phyloP scores from a whole-genome alignment of 1,284 basidiomycete genomes.

The Ceratobasidium sp. region DNA sequence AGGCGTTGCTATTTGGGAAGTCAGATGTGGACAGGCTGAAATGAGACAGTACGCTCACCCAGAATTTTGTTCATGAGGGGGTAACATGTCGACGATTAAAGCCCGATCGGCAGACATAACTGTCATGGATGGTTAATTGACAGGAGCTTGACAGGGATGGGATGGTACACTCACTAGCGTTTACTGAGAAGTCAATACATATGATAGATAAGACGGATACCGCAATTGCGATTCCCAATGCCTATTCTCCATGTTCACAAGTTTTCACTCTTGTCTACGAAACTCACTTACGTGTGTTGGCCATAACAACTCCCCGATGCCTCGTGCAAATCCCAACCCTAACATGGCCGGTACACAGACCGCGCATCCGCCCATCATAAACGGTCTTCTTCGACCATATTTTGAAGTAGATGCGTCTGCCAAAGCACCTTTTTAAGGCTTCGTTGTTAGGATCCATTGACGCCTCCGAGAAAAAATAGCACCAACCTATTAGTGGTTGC shows the following conservation, averaged over 20 bases:
- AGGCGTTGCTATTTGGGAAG: slow-evolving; percentile 95
- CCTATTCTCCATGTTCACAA: too few relatives aligned
- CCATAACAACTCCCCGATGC: slow-evolving; percentile 78
- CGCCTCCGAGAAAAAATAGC: background rate
- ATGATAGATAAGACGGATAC: slow-evolving; percentile 88
- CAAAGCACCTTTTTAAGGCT: slow-evolving; percentile 68
- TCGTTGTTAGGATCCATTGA: slow-evolving; percentile 19
- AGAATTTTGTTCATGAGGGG: too few relatives aligned
- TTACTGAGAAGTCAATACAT: slow-evolving; percentile 94
- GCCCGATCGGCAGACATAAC: slow-evolving; percentile 89
- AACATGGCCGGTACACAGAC: slow-evolving; percentile 82
- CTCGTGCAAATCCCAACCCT: slow-evolving; percentile 86
- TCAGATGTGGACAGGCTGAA: slow-evolving; percentile 66
- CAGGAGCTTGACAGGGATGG: background rate
- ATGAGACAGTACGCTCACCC: slow-evolving; percentile 63
- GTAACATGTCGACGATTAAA: slow-evolving; percentile 79
- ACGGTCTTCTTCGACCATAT: slow-evolving; percentile 87
- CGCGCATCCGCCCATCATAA: slow-evolving; percentile 80
- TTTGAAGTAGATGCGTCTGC: slow-evolving; percentile 90
- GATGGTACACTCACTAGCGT: slow-evolving; percentile 71
- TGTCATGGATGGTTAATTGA: slow-evolving; percentile 52
- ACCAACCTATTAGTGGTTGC: slow-evolving; percentile 85
- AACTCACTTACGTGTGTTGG: too few relatives aligned
- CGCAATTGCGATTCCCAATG: slow-evolving; percentile 87
- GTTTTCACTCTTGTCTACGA: too few relatives aligned